Conservation (phyloP, 768 basidiomycete genomes). For the Lactarius sp. region DNA sequence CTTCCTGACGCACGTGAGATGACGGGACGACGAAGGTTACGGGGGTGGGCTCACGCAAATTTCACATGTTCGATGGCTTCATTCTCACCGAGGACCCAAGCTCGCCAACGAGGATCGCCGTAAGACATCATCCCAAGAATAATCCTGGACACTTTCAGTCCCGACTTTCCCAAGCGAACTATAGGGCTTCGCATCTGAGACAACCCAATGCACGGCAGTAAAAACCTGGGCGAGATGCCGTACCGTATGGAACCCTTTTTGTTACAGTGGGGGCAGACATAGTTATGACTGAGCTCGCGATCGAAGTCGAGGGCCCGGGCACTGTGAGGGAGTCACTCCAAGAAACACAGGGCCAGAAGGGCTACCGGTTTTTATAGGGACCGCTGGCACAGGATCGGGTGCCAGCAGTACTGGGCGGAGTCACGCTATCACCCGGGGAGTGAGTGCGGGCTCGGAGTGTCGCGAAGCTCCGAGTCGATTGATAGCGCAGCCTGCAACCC, state of each 20-base stretch:
- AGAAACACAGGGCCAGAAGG: no score
- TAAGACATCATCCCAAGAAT: constrained; percentile 65
- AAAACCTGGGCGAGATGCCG: not conserved
- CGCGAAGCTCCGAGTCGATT: no score
- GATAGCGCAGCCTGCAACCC: no score
- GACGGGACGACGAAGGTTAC: constrained; percentile 13
- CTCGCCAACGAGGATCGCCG: constrained; percentile 34
- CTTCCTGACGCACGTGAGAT: constrained; percentile 21
- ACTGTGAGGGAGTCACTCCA: not conserved
- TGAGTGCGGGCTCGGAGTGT: no score
- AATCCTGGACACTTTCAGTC: constrained; percentile 58
- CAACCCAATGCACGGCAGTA: not conserved
- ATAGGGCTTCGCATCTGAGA: not conserved
- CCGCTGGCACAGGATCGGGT: no score
- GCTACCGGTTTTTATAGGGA: no score
- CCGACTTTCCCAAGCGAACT: constrained; percentile 43
- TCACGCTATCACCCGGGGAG: no score
- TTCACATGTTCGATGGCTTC: constrained; percentile 26
- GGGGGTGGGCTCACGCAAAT: constrained; percentile 26
- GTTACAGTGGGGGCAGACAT: constrained; percentile 11
- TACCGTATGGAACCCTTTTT: constrained; percentile 16
- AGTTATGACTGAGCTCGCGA: not conserved
- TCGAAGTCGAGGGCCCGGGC: not conserved
- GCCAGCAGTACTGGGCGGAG: no score
- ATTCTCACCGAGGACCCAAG: constrained; percentile 34